Conservation (phyloP, 2,329 filamentous ascomycete species). For the Monosporascus sp. region DNA sequence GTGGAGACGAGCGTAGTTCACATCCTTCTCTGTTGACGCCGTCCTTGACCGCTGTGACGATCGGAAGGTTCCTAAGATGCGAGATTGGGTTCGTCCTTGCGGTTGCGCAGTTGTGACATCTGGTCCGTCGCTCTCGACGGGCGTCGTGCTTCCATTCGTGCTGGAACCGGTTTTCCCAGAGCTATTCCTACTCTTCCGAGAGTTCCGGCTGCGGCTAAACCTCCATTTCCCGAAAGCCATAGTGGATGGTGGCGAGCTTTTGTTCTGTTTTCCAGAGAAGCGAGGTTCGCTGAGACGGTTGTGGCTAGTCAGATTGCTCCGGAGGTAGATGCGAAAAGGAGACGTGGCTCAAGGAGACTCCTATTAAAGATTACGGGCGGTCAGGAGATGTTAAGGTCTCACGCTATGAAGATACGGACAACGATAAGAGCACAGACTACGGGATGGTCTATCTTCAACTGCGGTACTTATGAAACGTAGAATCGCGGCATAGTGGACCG, state of each 20-base stretch:
- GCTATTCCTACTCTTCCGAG: slow-evolving; percentile 16
- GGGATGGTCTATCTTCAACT: neutral
- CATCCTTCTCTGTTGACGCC: slow-evolving; percentile 10
- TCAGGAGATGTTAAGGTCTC: neutral
- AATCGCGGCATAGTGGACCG: neutral
- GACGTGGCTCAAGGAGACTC: neutral
- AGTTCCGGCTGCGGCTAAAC: slow-evolving; percentile 15
- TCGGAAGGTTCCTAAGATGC: slow-evolving; percentile 15
- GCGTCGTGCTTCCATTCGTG: slow-evolving; percentile 16
- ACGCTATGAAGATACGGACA: neutral
- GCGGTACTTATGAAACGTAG: neutral
- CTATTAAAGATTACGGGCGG: too few species aligned
- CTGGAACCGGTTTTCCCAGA: slow-evolving; percentile 12
- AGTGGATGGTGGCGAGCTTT: neutral
- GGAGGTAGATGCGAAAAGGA: neutral
- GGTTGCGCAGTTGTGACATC: slow-evolving; percentile 11
- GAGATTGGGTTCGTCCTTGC: slow-evolving; percentile 3
- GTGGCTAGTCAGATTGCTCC: neutral
- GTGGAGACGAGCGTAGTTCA: slow-evolving; percentile 21
- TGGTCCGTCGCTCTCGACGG: slow-evolving; percentile 13
- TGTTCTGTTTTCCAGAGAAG: neutral
- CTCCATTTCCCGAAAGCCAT: slow-evolving; percentile 20
- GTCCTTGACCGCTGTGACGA: slow-evolving; percentile 12
- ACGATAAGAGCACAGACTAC: neutral
- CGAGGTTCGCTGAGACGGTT: neutral